Evolutionary conservation across 2,329 filamentous ascomycete genomes (phyloP).

Genomic region (Lecanicillium sp.): DNA sequence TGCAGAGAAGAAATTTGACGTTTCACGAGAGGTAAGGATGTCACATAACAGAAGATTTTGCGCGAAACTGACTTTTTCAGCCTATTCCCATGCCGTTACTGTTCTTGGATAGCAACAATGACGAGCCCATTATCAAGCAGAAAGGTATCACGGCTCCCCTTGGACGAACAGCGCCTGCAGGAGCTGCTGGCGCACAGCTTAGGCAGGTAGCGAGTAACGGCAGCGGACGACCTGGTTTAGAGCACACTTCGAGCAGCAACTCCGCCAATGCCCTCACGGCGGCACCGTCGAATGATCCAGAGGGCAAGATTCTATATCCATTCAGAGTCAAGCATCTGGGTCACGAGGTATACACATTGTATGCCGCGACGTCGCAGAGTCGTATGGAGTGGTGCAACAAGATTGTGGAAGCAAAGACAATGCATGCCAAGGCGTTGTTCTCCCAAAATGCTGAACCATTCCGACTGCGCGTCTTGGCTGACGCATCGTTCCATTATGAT

Average conservation of each 20-base stretch:
- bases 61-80: constrained; percentile 10
- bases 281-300: constrained; percentile 52
- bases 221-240: constrained; percentile 48
- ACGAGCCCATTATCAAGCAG: constrained; percentile 79
- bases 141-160: constrained; percentile 63
- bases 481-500: constrained; percentile 83
- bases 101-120: constrained; percentile 84
- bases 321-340: constrained; percentile 95
- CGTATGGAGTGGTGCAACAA: constrained; percentile 86
- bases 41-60: too few relatives aligned
- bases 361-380: constrained; percentile 66
- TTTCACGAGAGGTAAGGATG: constrained; percentile 59
- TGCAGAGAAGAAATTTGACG: constrained; percentile 81
- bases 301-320: constrained; percentile 81
- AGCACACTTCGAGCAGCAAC: constrained; percentile 59
- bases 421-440: constrained; percentile 79
- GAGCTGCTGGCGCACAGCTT: constrained; percentile 49
- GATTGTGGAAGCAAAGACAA: constrained; percentile 90
- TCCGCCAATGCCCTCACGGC: constrained; percentile 43
- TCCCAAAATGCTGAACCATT: constrained; percentile 96
- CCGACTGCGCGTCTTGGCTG: constrained; percentile 81
- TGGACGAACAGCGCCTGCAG: constrained; percentile 50
- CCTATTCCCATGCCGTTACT: constrained; percentile 95
- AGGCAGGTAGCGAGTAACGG: constrained; percentile 46
- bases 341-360: constrained; percentile 85